phyloP scores from a whole-genome alignment of 2,329 filamentous ascomycete species.

The Periglandula ipomoeae region DNA sequence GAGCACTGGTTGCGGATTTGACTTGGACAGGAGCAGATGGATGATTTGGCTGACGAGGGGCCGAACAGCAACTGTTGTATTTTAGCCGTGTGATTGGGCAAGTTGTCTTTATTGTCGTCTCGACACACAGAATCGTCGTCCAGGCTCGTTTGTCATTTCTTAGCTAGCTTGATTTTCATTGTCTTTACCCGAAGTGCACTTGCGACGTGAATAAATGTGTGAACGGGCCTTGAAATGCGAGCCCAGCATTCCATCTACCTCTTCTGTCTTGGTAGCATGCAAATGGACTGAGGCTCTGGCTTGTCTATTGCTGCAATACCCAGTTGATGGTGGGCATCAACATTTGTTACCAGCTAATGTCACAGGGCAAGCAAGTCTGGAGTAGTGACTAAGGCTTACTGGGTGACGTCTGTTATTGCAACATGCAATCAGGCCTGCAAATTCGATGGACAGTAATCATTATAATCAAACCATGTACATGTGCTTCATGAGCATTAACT shows the following conservation, averaged over 20 bases:
- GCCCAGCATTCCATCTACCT: background rate
- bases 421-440: background rate
- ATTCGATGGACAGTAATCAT: background rate
- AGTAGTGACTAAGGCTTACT: no score
- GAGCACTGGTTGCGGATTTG: slow-evolving; percentile 22
- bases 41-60: slow-evolving; percentile 16
- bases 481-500: background rate
- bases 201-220: no score
- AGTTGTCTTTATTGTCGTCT: slow-evolving; percentile 23
- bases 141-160: slow-evolving; percentile 26
- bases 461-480: slow-evolving; percentile 1
- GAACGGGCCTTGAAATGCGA: no score
- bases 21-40: slow-evolving; percentile 25
- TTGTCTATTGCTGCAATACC: no score
- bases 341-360: no score
- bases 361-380: no score
- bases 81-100: slow-evolving; percentile 27
- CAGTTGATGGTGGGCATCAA: no score
- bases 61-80: slow-evolving; percentile 29
- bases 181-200: slow-evolving; percentile 20
- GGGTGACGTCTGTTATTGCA: no score
- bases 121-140: slow-evolving; percentile 19
- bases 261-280: no score
- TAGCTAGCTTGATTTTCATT: slow-evolving; percentile 31
- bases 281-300: no score